Base-by-base conservation (phyloP, 495 filamentous ascomycete genomes). In the Penicillium taxi region DNA sequence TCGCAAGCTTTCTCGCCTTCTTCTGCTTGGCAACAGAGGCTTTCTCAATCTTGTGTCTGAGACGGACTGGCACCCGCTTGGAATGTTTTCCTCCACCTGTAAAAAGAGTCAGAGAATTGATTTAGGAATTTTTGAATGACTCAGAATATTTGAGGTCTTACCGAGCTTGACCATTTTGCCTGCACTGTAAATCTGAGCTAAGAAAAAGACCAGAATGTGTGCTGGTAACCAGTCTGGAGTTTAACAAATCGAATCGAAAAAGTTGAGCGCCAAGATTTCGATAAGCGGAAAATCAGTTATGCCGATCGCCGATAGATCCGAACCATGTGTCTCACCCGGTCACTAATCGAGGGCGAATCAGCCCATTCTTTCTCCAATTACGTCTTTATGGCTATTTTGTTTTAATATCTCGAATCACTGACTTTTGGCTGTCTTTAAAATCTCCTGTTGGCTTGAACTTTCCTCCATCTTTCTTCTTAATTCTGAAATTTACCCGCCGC, bases 41-140 rank as follows among this genome's bases (percentile, higher is more conserved):
- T 64, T 98, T 96, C 54, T 95, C 78, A 64, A 96, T 98, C 66
- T 93, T 95, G 67, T 95, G 83, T 38, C 91, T 77, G 41, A 96
- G 68, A 19, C 91, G 84, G 46, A 88, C 82, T 32, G 93, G 78
- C 35, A 72, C 75, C 61, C 91, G 82, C 74, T 98, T 98, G 27
- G 93, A 96, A 65, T 81, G 84, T 48, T 88, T 91, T 61, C 94
- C n/a, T n/a, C n/a, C n/a, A n/a, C n/a, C 87, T 95, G 42, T 13
- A 42, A 20, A n/a, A 20, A 11, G 29, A 45, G 21, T 49, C 32
- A 50, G 22, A 38, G 45, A 38, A 30, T 16, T 18, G 23, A 14
- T 13, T 8, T 14, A 6, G 20, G 7, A 31, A 18, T 35, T 30
- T 41, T 36, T 5, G 13, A 4, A 2, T 4, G 26, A 5, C 12